These are phyloP conservation scores for Eimeria zaria DNA, from an alignment of 169 alveolate genomes.

Conservation along the genomic window DNA sequence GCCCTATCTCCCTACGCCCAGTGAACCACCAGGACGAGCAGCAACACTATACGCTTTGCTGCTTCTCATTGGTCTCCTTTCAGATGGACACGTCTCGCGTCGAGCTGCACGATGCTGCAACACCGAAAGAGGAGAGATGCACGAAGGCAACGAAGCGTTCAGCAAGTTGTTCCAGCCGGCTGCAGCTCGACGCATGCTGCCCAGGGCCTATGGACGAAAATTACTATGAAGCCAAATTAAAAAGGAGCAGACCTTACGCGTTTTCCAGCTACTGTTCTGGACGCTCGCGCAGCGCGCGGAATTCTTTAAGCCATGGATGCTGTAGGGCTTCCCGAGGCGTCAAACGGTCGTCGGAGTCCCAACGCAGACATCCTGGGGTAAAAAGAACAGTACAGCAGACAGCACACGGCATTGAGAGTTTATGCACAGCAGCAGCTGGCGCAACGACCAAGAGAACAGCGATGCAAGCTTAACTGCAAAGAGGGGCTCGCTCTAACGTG, in stretches of 20 bases:
- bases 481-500: too few species aligned
- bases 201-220: too few species aligned
- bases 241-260: too few species aligned
- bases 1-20: background rate
- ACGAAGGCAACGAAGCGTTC: background rate
- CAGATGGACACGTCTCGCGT: background rate
- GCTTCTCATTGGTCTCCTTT: background rate
- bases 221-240: too few species aligned
- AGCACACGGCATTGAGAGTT: background rate
- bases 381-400: background rate
- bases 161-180: too few species aligned
- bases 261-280: slow-evolving; percentile 3
- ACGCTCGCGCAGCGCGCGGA: slow-evolving; percentile 39
- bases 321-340: slow-evolving; percentile 94
- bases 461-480: background rate
- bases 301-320: slow-evolving; percentile 93
- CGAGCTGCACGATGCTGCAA: background rate
- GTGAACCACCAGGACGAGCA: background rate
- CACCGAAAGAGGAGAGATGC: background rate
- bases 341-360: slow-evolving; percentile 93
- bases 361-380: slow-evolving; percentile 88
- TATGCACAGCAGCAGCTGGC: background rate
- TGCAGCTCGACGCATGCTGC: too few species aligned
- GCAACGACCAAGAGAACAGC: background rate
- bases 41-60: background rate